Evolutionary conservation across 345 rosid genomes (phyloP).

Genomic region (Aurinia saxatilis): DNA sequence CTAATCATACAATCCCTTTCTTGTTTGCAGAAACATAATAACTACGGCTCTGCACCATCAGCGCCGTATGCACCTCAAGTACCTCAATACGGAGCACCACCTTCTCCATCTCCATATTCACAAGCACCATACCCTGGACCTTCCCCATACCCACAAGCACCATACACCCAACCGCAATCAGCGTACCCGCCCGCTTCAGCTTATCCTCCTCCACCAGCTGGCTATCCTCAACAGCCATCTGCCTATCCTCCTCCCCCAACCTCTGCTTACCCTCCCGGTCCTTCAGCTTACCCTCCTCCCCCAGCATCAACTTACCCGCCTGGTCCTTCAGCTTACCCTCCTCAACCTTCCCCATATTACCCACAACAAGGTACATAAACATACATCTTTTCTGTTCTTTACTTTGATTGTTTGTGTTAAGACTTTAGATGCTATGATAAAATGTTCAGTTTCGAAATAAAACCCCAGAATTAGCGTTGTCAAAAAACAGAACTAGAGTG

Average conservation of each 20-base stretch:
- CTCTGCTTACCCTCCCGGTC: slow-evolving; percentile 30
- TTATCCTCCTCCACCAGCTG: slow-evolving; percentile 38
- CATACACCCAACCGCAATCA: slow-evolving; percentile 32
- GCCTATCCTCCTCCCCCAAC: slow-evolving; percentile 29
- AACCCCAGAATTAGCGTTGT: not conserved
- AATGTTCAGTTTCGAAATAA: not conserved
- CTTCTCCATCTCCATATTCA: slow-evolving; percentile 30
- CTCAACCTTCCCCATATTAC: slow-evolving; percentile 41
- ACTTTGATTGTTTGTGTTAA: not conserved
- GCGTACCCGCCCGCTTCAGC: slow-evolving; percentile 32
- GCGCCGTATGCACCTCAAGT: slow-evolving; percentile 38
- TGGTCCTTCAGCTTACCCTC: slow-evolving; percentile 32
- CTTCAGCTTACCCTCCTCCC: slow-evolving; percentile 43
- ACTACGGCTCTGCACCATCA: slow-evolving; percentile 29
- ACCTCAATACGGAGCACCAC: slow-evolving; percentile 31
- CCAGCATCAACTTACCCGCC: slow-evolving; percentile 35
- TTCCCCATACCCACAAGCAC: slow-evolving; percentile 27
- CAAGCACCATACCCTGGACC: slow-evolving; percentile 27
- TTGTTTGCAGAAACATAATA: slow-evolving; percentile 43
- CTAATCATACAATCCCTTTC: not conserved
- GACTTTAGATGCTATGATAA: not conserved
- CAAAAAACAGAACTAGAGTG: not conserved
- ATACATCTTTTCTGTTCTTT: not conserved
- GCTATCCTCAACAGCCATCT: slow-evolving; percentile 32
- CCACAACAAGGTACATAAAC: slow-evolving; percentile 44